phyloP scores from a whole-genome alignment of 768 basidiomycete genomes.

The Podaxis sp. region DNA sequence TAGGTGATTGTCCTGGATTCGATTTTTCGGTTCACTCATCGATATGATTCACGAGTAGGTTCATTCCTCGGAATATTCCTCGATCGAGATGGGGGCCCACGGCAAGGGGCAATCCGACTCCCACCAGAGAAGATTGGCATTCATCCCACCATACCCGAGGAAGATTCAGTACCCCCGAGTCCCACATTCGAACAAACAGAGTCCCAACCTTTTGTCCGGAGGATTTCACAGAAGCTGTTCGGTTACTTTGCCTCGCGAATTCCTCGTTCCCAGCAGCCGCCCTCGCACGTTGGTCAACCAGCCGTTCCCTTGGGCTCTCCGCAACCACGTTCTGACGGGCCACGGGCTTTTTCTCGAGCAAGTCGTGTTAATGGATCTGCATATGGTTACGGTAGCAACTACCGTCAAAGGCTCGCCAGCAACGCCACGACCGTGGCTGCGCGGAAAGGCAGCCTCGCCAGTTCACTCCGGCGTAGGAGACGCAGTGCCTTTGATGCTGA shows the following conservation, averaged over 20 bases:
- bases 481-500: slow-evolving; percentile 46
- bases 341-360: slow-evolving; percentile 48
- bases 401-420: slow-evolving; percentile 52
- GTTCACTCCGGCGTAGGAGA: slow-evolving; percentile 46
- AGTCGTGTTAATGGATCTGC: slow-evolving; percentile 71
- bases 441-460: slow-evolving; percentile 52
- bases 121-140: slow-evolving; percentile 64
- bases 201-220: slow-evolving; percentile 34
- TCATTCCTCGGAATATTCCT: slow-evolving; percentile 86
- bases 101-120: slow-evolving; percentile 81
- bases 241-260: slow-evolving; percentile 54
- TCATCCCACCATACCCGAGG: slow-evolving; percentile 61
- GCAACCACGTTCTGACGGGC: slow-evolving; percentile 36
- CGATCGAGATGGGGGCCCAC: slow-evolving; percentile 85
- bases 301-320: slow-evolving; percentile 43
- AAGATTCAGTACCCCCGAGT: slow-evolving; percentile 44
- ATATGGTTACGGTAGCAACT: slow-evolving; percentile 66
- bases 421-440: slow-evolving; percentile 36
- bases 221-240: slow-evolving; percentile 52
- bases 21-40: background rate
- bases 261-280: slow-evolving; percentile 31
- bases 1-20: slow-evolving; percentile 38
- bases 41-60: slow-evolving; percentile 39
- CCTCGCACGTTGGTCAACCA: slow-evolving; percentile 29
- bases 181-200: slow-evolving; percentile 43